Base-by-base conservation (phyloP, 163 green algal genomes). In the Scenedesmus sp. region DNA sequence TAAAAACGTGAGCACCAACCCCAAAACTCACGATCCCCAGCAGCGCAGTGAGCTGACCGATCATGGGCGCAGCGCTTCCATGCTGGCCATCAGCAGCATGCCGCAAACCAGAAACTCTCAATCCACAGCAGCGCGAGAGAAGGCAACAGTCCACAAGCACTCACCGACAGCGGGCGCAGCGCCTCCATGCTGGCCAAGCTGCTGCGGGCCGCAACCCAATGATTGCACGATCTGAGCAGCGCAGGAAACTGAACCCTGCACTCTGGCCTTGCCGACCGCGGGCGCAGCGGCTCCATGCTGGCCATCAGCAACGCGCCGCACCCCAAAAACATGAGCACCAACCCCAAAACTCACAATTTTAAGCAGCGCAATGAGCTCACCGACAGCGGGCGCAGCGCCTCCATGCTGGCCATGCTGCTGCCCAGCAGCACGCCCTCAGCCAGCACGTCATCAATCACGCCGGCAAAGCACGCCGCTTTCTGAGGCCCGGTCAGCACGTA, bases 31-130 rank as follows among this genome's bases (percentile, higher is more conserved):
- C 34, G 34, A 46, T 46, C 34, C 34, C 34, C 34, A 46, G 34
- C 34, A 46, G 34, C 34, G 34, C 34, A 46, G 34, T 46, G 34
- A 46, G 34, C 76, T 85, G 84, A 96, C 98, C 56, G 96, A 97
- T 34, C 98, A 91, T 13, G 96, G 96, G 0, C 96, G 93, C 82
- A 99, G 93, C 16, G 93, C 93, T 55, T 95, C 90, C 89, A 96
- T 91, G 64, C 88, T 87, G 59, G 93, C 92, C 84, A 92, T 66
- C 70, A 99, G 91, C 86, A 99, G 93, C 83, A 96, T 94, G 46
- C 92, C 74, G 88, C 99, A 97, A 81, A 98, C 94, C 56, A 99
- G 94, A 76, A 99, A 77, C n/a, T 94, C 93, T 98, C 97, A 76
- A 99, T 91, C n/a, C 34, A 46, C 34, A 46, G 34, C 34, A 46